Evolutionary conservation across 2,329 filamentous ascomycete species (phyloP).

Genomic region (Neofusicoccum cordaticola): DNA sequence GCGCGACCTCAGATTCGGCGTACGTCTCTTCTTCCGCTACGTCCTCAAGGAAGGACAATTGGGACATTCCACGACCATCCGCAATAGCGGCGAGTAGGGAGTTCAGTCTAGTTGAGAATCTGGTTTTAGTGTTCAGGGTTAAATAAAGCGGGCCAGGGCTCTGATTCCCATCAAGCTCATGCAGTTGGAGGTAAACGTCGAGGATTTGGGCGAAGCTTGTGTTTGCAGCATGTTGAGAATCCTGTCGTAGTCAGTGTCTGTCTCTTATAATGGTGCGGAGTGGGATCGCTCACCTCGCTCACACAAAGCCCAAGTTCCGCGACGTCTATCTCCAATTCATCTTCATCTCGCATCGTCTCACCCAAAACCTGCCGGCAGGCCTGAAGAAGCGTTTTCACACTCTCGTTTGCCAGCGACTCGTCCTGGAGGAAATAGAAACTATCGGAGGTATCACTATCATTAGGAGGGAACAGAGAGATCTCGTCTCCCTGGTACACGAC

Average conservation of each 20-base stretch:
- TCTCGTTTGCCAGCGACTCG: slow-evolving; percentile 51
- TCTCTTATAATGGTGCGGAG: neutral
- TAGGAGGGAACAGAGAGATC: slow-evolving; percentile 59
- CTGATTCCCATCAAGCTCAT: slow-evolving; percentile 56
- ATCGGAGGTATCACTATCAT: slow-evolving; percentile 51
- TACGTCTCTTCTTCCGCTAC: slow-evolving; percentile 22
- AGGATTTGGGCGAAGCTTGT: slow-evolving; percentile 52
- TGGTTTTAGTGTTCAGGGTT: slow-evolving; percentile 53
- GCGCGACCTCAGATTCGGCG: slow-evolving; percentile 11
- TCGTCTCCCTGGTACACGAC: slow-evolving; percentile 56
- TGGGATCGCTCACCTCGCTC: slow-evolving; percentile 51
- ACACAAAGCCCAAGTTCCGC: slow-evolving; percentile 55
- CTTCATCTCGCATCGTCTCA: slow-evolving; percentile 54
- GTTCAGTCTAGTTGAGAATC: slow-evolving; percentile 52
- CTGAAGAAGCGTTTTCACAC: slow-evolving; percentile 55
- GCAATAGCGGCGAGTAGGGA: slow-evolving; percentile 53
- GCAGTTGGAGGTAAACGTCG: slow-evolving; percentile 57
- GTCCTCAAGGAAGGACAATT: slow-evolving; percentile 37
- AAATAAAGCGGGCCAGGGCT: slow-evolving; percentile 58
- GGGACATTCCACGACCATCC: slow-evolving; percentile 57
- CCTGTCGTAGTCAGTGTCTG: slow-evolving; percentile 41
- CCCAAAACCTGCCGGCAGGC: slow-evolving; percentile 55
- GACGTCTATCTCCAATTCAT: slow-evolving; percentile 57
- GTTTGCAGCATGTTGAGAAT: slow-evolving; percentile 48
- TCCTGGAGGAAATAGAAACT: slow-evolving; percentile 59